Evolutionary conservation across 1,284 basidiomycete species (phyloP).

Genomic region (Pseudozyma pruni): DNA sequence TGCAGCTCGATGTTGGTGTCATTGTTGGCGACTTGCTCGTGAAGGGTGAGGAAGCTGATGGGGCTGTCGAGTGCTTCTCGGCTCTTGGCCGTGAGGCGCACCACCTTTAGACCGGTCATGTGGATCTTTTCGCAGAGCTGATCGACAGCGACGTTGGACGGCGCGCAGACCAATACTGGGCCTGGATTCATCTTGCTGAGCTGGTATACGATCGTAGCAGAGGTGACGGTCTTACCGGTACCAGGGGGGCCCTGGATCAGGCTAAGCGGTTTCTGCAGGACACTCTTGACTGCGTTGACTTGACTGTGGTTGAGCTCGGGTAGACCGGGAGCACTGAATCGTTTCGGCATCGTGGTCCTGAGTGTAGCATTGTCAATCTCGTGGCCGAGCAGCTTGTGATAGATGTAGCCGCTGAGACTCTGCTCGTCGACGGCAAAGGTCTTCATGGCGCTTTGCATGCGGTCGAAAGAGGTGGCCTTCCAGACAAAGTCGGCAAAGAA

Average conservation of each 20-base stretch:
- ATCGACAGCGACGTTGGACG: slow-evolving; percentile 99
- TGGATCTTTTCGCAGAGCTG: slow-evolving; percentile 99
- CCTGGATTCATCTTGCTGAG: slow-evolving; percentile 99
- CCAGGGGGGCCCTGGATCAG: slow-evolving; percentile 95
- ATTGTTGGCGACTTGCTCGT: slow-evolving; percentile 96
- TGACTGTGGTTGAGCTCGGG: slow-evolving; percentile 99
- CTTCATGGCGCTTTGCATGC: slow-evolving; percentile 99
- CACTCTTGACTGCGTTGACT: slow-evolving; percentile 98
- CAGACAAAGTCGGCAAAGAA: slow-evolving; percentile 98
- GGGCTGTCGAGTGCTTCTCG: slow-evolving; percentile 95
- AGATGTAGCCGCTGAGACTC: slow-evolving; percentile 98
- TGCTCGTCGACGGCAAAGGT: slow-evolving; percentile 99
- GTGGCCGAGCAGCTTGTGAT: slow-evolving; percentile 97
- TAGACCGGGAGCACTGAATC: slow-evolving; percentile 93
- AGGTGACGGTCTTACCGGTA: slow-evolving; percentile 98
- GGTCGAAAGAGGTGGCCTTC: slow-evolving; percentile 98
- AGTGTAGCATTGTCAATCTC: slow-evolving; percentile 91
- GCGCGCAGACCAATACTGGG: slow-evolving; percentile 97
- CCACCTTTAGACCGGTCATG: slow-evolving; percentile 93
- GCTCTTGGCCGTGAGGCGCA: slow-evolving; percentile 95
- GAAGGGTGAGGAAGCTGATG: slow-evolving; percentile 90
- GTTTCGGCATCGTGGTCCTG: slow-evolving; percentile 87
- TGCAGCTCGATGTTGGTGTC: slow-evolving; percentile 81
- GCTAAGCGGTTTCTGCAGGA: slow-evolving; percentile 96
- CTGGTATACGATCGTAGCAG: slow-evolving; percentile 98